These are phyloP conservation scores for Apiospora kogelbergensis DNA, from an alignment of 2,329 filamentous ascomycete genomes.

Conservation along the genomic window DNA sequence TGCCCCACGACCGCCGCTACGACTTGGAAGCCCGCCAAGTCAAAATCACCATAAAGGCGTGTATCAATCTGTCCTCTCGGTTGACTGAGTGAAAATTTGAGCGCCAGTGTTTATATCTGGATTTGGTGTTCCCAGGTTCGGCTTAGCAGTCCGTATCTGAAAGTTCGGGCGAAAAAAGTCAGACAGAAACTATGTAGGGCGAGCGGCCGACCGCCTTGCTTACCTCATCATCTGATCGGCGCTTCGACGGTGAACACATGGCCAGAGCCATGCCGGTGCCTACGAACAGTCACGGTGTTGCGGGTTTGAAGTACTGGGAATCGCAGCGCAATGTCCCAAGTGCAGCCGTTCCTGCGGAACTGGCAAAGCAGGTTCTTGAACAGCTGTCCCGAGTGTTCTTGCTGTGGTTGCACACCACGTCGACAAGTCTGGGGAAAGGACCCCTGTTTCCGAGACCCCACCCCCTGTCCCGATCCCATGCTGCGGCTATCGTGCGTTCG, in stretches of 20 bases:
- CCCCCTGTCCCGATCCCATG: conserved; percentile 18
- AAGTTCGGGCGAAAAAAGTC: conserved; percentile 6
- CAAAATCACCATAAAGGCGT: neutral
- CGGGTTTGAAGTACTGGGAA: neutral
- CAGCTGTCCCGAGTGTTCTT: neutral
- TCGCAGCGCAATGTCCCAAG: no score
- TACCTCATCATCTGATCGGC: neutral
- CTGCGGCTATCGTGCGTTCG: conserved; percentile 27
- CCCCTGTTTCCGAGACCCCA: conserved; percentile 1
- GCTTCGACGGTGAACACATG: neutral
- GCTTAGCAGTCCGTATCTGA: neutral
- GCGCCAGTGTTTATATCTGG: neutral
- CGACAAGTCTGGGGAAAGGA: conserved; percentile 9
- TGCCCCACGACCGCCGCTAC: no score
- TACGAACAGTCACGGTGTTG: neutral
- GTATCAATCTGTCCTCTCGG: neutral
- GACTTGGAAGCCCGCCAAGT: neutral
- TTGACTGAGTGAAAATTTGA: neutral
- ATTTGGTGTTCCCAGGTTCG: neutral
- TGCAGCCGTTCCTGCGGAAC: neutral
- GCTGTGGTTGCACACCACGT: conserved; percentile 2
- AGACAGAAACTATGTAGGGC: neutral
- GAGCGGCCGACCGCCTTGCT: neutral
- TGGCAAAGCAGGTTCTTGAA: neutral
- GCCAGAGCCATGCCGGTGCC: neutral